Evolutionary conservation across 352 stramenopile genomes (phyloP).

Genomic region (Phytophthora niederhauseri): DNA sequence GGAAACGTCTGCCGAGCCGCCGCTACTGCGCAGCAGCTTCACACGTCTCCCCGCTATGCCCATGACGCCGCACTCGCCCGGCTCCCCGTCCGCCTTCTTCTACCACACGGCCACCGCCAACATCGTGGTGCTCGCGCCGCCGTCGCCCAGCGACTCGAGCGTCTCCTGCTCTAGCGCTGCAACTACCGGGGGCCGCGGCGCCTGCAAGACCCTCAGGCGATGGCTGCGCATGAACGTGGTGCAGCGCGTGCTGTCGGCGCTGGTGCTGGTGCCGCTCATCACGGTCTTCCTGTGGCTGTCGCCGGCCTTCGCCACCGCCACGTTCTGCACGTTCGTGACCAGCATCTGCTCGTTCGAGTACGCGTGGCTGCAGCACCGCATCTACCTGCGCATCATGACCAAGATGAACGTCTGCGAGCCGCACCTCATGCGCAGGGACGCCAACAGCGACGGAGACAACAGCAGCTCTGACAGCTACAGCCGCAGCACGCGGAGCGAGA

Average conservation of each 20-base stretch:
- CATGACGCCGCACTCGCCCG: conserved; percentile 33
- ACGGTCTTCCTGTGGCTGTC: conserved; percentile 72
- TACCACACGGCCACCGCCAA: conserved; percentile 32
- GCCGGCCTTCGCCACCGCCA: conserved; percentile 65
- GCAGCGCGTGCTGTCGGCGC: conserved; percentile 64
- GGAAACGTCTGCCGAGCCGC: conserved; percentile 21
- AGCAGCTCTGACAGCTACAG: conserved; percentile 33
- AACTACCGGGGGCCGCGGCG: background rate
- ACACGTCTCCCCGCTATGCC: conserved; percentile 11
- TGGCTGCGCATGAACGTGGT: conserved; percentile 54
- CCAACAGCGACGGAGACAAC: conserved; percentile 17
- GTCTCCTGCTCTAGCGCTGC: conserved; percentile 2
- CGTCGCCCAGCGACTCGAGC: conserved; percentile 23
- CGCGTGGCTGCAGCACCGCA: conserved; percentile 70
- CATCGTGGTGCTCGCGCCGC: conserved; percentile 25
- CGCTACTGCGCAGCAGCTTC: conserved; percentile 22
- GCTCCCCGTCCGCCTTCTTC: conserved; percentile 39
- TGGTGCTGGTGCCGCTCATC: conserved; percentile 65
- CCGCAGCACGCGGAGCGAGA: conserved; percentile 44
- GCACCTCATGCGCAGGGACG: conserved; percentile 10
- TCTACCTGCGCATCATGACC: conserved; percentile 56
- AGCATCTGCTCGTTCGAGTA: conserved; percentile 78
- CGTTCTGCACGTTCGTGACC: conserved; percentile 66
- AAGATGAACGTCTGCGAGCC: conserved; percentile 38
- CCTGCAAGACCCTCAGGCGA: background rate